Evolutionary conservation across 177 flowering plant species (phyloP).

Genomic region (Vitis hybrid): DNA sequence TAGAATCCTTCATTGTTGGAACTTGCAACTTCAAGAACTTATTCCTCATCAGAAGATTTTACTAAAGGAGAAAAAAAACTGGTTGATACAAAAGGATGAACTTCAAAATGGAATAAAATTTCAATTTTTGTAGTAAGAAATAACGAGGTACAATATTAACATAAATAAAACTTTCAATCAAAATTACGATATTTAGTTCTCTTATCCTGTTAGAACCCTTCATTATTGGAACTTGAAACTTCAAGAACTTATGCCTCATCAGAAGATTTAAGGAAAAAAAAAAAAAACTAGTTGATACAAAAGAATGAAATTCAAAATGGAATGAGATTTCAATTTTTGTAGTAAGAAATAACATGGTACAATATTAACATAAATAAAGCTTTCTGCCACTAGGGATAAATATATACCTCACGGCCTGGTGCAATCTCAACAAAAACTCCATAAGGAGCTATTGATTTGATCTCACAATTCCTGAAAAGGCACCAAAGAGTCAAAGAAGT

Average conservation of each 20-base stretch:
- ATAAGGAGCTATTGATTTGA: constrained; percentile 80
- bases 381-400: background rate
- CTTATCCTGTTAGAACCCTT: too few relatives aligned
- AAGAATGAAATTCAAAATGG: background rate
- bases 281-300: too few relatives aligned
- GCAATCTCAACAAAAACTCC: constrained; percentile 96
- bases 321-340: background rate
- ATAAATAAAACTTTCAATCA: background rate
- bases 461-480: constrained; percentile 74
- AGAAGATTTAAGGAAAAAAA: too few relatives aligned
- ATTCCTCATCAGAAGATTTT: too few relatives aligned
- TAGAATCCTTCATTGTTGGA: too few relatives aligned
- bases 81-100: too few relatives aligned
- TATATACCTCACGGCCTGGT: constrained; percentile 90
- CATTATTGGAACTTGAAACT: too few relatives aligned
- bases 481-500: constrained; percentile 3
- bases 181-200: too few relatives aligned
- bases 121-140: background rate
- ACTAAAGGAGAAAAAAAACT: too few relatives aligned
- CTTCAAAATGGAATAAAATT: background rate
- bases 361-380: background rate
- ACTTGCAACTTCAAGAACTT: too few relatives aligned
- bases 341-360: background rate
- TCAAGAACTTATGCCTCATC: too few relatives aligned
- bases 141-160: background rate